phyloP scores from a whole-genome alignment of 140 eudicot genomes.

The Bidens hawaiensis region DNA sequence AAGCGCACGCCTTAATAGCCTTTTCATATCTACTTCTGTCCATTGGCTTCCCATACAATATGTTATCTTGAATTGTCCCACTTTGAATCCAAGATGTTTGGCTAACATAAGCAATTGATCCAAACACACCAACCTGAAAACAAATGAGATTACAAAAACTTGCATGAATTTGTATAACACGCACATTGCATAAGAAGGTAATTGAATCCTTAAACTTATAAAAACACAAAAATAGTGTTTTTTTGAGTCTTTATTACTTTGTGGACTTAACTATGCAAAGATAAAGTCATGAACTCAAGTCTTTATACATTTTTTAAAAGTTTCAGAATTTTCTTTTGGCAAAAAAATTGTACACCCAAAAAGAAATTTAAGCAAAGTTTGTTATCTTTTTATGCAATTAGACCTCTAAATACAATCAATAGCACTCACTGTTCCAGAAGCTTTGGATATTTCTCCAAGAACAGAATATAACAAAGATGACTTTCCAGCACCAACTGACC shows the following conservation, averaged over 20 bases:
- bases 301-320: too few species aligned
- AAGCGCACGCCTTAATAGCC: slow-evolving; percentile 53
- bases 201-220: too few species aligned
- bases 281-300: too few species aligned
- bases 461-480: slow-evolving; percentile 60
- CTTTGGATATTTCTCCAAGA: slow-evolving; percentile 58
- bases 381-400: neutral
- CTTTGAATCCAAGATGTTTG: slow-evolving; percentile 83
- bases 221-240: too few species aligned
- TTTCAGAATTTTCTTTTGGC: too few species aligned
- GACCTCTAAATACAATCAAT: neutral
- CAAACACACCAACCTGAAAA: slow-evolving; percentile 48
- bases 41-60: slow-evolving; percentile 65
- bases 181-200: too few species aligned
- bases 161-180: too few species aligned
- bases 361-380: too few species aligned
- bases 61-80: slow-evolving; percentile 74
- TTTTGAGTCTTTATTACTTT: too few species aligned
- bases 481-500: slow-evolving; percentile 83
- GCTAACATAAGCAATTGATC: slow-evolving; percentile 73
- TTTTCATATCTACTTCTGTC: slow-evolving; percentile 46
- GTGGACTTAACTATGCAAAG: too few species aligned
- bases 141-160: neutral
- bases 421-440: slow-evolving; percentile 55
- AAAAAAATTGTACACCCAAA: too few species aligned